A percentile compares a stretch with the other conserved stretches of the same genome.
Evolutionary conservation across 306 rosid genomes (phyloP).

Genomic region (Glycine tomentella): DNA sequence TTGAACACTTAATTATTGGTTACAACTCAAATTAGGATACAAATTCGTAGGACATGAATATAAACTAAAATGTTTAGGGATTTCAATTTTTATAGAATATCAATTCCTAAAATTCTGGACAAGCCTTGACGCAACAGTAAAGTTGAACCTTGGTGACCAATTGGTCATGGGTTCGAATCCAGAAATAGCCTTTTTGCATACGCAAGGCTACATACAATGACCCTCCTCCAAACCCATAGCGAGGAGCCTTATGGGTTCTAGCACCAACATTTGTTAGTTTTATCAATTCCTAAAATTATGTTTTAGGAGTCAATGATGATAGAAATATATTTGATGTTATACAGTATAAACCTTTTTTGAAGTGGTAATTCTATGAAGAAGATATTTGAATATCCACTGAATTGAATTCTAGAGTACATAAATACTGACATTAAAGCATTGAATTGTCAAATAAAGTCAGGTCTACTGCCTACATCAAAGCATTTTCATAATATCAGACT

Average conservation of each 20-base stretch:
- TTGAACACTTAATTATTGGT: neutral
- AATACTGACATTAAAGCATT: slow-evolving; percentile 7
- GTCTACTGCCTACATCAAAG: slow-evolving; percentile 18
- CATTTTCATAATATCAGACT: neutral
- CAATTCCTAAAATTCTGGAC: neutral
- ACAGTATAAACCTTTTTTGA: neutral
- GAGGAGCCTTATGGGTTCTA: no score
- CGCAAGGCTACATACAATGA: no score
- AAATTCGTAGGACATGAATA: slow-evolving; percentile 12
- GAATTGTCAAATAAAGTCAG: slow-evolving; percentile 15
- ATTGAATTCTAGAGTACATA: slow-evolving; percentile 9
- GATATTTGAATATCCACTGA: slow-evolving; percentile 9
- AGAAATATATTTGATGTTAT: neutral
- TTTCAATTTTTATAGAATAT: slow-evolving; percentile 13
- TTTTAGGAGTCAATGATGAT: slow-evolving; percentile 4
- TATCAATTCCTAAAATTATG: slow-evolving; percentile 15
- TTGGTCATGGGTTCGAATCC: no score
- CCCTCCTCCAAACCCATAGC: no score
- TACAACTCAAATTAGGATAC: slow-evolving; percentile 12
- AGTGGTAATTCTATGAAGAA: neutral
- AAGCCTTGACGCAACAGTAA: no score
- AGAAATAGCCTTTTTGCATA: no score
- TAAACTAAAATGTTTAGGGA: neutral
- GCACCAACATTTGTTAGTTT: no score
- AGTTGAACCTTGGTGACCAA: no score